These are phyloP conservation scores for Neocatenulostroma microsporum DNA, from an alignment of 2,329 filamentous ascomycete species.

Conservation along the genomic window DNA sequence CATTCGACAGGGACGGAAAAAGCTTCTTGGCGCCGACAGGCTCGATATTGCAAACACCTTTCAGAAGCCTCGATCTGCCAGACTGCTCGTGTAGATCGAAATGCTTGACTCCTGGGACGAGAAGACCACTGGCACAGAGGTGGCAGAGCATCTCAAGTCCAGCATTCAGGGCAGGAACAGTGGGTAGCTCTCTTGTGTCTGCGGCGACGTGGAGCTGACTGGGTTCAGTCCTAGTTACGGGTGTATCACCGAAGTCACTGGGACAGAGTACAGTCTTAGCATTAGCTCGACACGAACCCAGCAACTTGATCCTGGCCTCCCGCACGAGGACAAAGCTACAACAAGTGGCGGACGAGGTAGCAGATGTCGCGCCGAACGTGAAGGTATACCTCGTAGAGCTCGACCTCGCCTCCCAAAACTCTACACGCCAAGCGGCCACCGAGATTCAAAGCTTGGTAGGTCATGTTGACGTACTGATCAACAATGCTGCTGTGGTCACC, in stretches of 20 bases:
- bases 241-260: constrained; percentile 31
- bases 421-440: constrained; percentile 33
- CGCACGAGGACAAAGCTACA: constrained; percentile 29
- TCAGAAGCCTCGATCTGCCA: too few relatives aligned
- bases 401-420: constrained; percentile 33
- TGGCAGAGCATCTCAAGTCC: background rate
- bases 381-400: constrained; percentile 29
- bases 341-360: constrained; percentile 24
- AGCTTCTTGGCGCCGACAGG: too few relatives aligned
- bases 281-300: constrained; percentile 28
- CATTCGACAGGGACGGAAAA: too few relatives aligned
- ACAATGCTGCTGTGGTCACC: constrained; percentile 42
- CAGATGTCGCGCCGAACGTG: constrained; percentile 23
- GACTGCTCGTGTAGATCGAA: too few relatives aligned
- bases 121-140: constrained; percentile 5
- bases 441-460: constrained; percentile 29
- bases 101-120: background rate
- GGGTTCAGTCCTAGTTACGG: constrained; percentile 23
- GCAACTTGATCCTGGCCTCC: constrained; percentile 31
- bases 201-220: background rate
- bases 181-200: constrained; percentile 20
- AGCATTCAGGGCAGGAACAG: constrained; percentile 28
- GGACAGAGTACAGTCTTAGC: constrained; percentile 31
- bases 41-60: too few relatives aligned
- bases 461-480: constrained; percentile 37